Base-by-base conservation (phyloP, 495 filamentous ascomycete genomes). In the Neurospora sp. region DNA sequence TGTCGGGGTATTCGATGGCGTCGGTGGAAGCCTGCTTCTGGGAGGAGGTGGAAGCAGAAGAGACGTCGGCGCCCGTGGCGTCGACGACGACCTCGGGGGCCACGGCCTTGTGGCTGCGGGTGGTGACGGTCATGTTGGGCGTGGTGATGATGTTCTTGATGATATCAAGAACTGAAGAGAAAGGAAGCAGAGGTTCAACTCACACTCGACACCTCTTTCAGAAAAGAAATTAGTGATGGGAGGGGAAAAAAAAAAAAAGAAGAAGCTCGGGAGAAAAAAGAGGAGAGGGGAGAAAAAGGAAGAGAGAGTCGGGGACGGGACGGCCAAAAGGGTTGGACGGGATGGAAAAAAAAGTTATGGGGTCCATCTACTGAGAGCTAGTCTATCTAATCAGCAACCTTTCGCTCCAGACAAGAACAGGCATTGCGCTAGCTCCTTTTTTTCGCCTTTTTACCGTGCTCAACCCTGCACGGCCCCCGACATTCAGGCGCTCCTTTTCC, bases 1-100 rank as follows among this genome's bases (percentile, higher is more conserved):
- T 92, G 74, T 80, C 79, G 68, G 90, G 93, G 82, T 88, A 92
- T 77, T 91, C 85, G 27, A 90, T 90, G 20, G 88, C 78, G 31
- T 35, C 31, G 35, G 35, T 59, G 20, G 48, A 14, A 2, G 11
- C 31, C 31, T 35, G 31, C 31, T 35, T 35, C 31, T 35, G 4
- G 11, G 22, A 31, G 10, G 18, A 31, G 10, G 42, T n/a, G 41
- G 46, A 22, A 53, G 20, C 48, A 59, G 48, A 12, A 31, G 48
- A 59, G 20, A 53, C n/a, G 46, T 53, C 20, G 10, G 10, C n/a
- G 46, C 46, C 53, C 5, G 40, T 16, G 40, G 11, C 40, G 14
- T 37, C 35, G 41, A 44, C 35, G 53, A 61, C 53, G 31, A 65
- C 53, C 53, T 65, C 53, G 53, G 53, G 14, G 27, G 53, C 53